Evolutionary conservation across 768 basidiomycete species (phyloP).

Genomic region (Sutorius australiensis): DNA sequence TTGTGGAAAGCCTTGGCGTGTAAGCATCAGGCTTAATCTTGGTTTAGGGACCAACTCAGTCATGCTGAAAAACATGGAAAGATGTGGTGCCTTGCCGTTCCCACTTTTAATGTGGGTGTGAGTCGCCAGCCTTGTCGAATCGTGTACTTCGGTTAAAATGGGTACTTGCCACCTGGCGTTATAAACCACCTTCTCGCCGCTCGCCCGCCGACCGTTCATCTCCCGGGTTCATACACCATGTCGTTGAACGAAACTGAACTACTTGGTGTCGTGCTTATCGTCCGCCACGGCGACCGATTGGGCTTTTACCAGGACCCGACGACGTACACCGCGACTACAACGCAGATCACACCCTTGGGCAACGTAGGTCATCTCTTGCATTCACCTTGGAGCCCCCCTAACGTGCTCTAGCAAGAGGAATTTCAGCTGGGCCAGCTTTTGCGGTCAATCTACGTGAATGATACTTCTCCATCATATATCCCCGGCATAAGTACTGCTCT

Average conservation of each 20-base stretch:
- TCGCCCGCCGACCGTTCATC: not conserved
- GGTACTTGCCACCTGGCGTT: not conserved
- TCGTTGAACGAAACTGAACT: constrained; percentile 29
- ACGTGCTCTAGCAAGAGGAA: constrained; percentile 46
- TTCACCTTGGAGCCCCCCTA: not conserved
- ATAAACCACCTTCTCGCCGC: not conserved
- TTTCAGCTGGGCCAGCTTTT: constrained; percentile 52
- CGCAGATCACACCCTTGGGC: constrained; percentile 65
- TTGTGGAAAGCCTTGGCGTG: too few relatives aligned
- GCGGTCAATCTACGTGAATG: constrained; percentile 50
- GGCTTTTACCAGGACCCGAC: constrained; percentile 64
- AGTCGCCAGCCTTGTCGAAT: not conserved
- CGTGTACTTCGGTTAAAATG: not conserved
- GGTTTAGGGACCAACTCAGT: not conserved
- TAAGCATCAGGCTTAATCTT: not conserved
- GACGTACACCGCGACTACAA: constrained; percentile 53
- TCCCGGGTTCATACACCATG: constrained; percentile 8
- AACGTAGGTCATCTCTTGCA: constrained; percentile 39
- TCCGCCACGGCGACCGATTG: constrained; percentile 58
- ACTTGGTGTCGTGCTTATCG: constrained; percentile 54
- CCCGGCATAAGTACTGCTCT: constrained; percentile 34
- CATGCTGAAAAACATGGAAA: not conserved
- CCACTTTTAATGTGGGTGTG: not conserved
- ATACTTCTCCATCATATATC: constrained; percentile 52
- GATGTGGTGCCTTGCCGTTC: not conserved